A percentile compares a stretch with the other conserved stretches of the same genome.
Conservation (phyloP, 768 basidiomycete species). For the Collybia nuda region DNA sequence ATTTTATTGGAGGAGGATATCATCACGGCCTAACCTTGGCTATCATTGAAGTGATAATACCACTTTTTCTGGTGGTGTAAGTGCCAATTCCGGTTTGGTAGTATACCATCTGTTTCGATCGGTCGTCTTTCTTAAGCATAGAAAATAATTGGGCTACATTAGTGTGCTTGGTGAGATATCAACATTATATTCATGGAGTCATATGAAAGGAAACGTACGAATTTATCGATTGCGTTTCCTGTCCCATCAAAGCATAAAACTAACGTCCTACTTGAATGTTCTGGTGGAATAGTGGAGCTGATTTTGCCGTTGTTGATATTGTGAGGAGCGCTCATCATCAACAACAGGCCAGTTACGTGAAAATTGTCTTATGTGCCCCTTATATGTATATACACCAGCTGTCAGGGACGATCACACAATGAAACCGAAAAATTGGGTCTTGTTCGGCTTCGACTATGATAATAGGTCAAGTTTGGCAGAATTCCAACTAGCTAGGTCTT, state of each 20-base stretch:
- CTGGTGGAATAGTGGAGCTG: background rate
- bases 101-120: conserved; percentile 36
- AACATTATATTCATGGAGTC: background rate
- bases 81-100: conserved; percentile 64
- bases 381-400: no score
- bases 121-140: conserved; percentile 35
- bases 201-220: conserved; percentile 2
- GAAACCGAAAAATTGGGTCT: no score
- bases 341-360: no score
- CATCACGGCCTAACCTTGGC: background rate
- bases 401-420: no score
- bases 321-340: no score
- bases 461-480: no score
- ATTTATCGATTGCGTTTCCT: conserved; percentile 35
- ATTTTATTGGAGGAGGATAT: no score
- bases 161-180: conserved; percentile 31
- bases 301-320: no score
- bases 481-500: no score
- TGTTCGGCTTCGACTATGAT: no score
- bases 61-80: conserved; percentile 51
- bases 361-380: no score
- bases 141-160: conserved; percentile 37
- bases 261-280: conserved; percentile 26
- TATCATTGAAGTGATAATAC: conserved; percentile 25
- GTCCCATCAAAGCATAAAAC: conserved; percentile 47